Conservation (phyloP, 306 rosid genomes). For the Spatholobus suberectus region DNA sequence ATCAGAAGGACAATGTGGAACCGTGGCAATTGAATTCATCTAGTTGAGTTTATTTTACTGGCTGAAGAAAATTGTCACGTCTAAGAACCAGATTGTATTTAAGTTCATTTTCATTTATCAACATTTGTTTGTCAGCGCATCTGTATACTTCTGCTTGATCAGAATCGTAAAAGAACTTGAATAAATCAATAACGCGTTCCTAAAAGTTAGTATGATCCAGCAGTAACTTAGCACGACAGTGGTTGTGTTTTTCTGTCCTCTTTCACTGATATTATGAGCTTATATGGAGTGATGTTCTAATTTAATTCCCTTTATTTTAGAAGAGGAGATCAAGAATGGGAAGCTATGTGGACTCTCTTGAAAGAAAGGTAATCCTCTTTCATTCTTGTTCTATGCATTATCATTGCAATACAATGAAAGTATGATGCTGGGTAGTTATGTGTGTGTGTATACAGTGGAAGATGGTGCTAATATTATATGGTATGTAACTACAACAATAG, state of each 20-base stretch:
- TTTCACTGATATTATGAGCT: constrained; percentile 8
- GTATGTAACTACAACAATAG: neutral
- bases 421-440: neutral
- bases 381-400: constrained; percentile 5
- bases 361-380: constrained; percentile 41
- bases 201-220: neutral
- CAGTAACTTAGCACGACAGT: neutral
- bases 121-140: neutral
- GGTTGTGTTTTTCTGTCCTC: neutral
- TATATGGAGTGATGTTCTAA: constrained; percentile 25
- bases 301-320: neutral
- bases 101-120: neutral
- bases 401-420: neutral
- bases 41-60: neutral
- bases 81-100: neutral
- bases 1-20: too few relatives aligned
- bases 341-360: constrained; percentile 36
- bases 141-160: neutral
- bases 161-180: constrained; percentile 2
- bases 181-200: neutral
- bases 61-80: neutral
- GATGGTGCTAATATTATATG: neutral
- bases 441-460: neutral
- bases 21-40: neutral
- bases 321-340: constrained; percentile 41